Evolutionary conservation across 768 basidiomycete genomes (phyloP).

Genomic region (Grammothele lineata): DNA sequence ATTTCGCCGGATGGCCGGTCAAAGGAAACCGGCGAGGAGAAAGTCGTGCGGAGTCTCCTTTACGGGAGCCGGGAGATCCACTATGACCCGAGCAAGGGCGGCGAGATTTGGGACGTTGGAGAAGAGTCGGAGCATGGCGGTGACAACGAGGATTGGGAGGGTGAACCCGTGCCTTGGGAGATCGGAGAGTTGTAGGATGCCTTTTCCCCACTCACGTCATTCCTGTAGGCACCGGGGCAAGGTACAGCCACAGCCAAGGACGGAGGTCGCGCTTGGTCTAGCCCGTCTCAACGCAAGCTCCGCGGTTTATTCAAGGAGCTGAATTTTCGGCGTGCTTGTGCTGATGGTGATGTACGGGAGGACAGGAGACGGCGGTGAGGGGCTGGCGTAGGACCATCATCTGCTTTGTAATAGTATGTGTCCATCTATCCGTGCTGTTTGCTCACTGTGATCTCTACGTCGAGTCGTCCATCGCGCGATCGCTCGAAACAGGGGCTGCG

Average conservation of each 20-base stretch:
- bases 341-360: too few relatives aligned
- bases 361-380: too few relatives aligned
- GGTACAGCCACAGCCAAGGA: too few relatives aligned
- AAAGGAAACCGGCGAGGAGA: slow-evolving; percentile 34
- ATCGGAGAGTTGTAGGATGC: slow-evolving; percentile 58
- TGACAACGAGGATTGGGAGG: slow-evolving; percentile 56
- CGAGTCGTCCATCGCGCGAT: not conserved
- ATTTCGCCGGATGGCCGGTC: slow-evolving; percentile 38
- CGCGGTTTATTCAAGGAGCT: too few relatives aligned
- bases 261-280: too few relatives aligned
- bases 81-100: slow-evolving; percentile 61
- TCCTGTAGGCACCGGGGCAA: too few relatives aligned
- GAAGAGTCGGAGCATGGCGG: slow-evolving; percentile 39
- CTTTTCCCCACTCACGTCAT: too few relatives aligned
- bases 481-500: slow-evolving; percentile 7
- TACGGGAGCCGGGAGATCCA: slow-evolving; percentile 51
- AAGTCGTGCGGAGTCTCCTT: slow-evolving; percentile 54
- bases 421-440: slow-evolving; percentile 8
- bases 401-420: slow-evolving; percentile 17
- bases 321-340: too few relatives aligned
- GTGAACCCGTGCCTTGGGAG: slow-evolving; percentile 81
- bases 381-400: too few relatives aligned
- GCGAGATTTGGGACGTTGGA: slow-evolving; percentile 47
- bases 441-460: slow-evolving; percentile 12
- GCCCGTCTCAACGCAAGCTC: too few relatives aligned